Evolutionary conservation across 768 basidiomycete species (phyloP), one percentile per base, ranked within the genome.

Genomic region (Lactarius sp.): DNA sequence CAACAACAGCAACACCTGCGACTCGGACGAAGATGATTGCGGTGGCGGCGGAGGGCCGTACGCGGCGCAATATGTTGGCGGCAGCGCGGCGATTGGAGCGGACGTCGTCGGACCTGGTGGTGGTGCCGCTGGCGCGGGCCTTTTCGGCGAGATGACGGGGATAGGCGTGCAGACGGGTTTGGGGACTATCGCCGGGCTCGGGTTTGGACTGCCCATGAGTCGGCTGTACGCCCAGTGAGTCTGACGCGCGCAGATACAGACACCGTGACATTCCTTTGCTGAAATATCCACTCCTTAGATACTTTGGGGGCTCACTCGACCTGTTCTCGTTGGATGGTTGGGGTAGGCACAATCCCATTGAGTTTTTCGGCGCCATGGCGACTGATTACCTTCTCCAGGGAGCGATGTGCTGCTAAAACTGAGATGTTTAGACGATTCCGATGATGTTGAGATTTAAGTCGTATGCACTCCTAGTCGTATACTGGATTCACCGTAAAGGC

Each of bases 171-270:
- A 91, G 71, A 85, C 84, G 9, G 90, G 90, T 14, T 77, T 94
- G 70, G 93, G 93, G n/a, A 92, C 91, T 3, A 89, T 95, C 61
- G 92, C 93, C 7, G 93, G 93, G 0, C 75, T 95, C 36, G 93
- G 93, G 2, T 95, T 94, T 67, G 93, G 93, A 1, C 75, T 91
- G 58, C 89, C 88, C 12, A 90, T 91, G 89, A 89, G 87, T 73
- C 80, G 80, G 61, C 72, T 90, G 53, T 89, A 90, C 69, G 85
- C 87, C 16, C 83, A 77, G 81, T 85, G 64, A 59, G 79, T 71
- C 39, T 27, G 27, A 27, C 27, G 18, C 14, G 7, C 47, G 56
- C 2, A 46, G 14, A 27, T 2, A 27, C 27, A 27, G 27, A 27
- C 27, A 27, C 27, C 27, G 27, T 27, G 27, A 27, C 27, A 27